Percentiles rank a stretch among this genome's conserved stretches.
phyloP scores from a whole-genome alignment of 164 flowering plant genomes.

The Aristolochia californica region DNA sequence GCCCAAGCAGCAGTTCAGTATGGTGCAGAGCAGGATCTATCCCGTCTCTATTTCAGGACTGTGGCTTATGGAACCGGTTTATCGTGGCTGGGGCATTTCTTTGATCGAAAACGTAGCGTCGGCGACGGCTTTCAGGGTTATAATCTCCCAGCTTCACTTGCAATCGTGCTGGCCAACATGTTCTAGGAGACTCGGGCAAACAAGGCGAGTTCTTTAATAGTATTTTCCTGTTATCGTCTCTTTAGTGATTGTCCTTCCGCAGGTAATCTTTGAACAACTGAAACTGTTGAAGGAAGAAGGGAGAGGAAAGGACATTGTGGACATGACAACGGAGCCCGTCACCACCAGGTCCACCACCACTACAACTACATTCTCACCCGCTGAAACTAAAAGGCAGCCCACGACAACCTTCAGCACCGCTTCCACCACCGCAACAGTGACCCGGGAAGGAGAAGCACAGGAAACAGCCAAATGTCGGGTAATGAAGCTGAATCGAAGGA shows the following conservation, averaged over 20 bases:
- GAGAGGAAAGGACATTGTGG: constrained; percentile 26
- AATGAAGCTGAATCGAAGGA: constrained; percentile 14
- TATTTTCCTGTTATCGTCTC: neutral
- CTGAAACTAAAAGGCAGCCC: neutral
- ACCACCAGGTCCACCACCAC: neutral
- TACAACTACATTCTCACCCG: neutral
- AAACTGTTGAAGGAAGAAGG: constrained; percentile 83
- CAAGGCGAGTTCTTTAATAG: constrained; percentile 32
- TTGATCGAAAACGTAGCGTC: constrained; percentile 7
- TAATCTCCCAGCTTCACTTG: constrained; percentile 30
- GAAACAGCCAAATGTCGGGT: constrained; percentile 5
- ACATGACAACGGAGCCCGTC: constrained; percentile 2
- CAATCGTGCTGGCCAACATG: constrained; percentile 34
- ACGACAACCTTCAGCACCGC: neutral
- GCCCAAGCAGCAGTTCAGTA: constrained; percentile 55
- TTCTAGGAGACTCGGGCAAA: constrained; percentile 71
- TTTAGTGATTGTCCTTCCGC: neutral
- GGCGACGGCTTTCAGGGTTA: constrained; percentile 29
- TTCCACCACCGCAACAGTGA: neutral
- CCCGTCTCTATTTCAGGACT: constrained; percentile 60
- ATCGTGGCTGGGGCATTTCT: constrained; percentile 35
- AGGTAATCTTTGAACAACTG: constrained; percentile 79
- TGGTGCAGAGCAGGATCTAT: constrained; percentile 77
- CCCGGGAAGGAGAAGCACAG: constrained; percentile 4
- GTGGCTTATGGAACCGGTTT: constrained; percentile 32